Base-by-base conservation (phyloP, 306 rosid species). In the Prunus campanulata region DNA sequence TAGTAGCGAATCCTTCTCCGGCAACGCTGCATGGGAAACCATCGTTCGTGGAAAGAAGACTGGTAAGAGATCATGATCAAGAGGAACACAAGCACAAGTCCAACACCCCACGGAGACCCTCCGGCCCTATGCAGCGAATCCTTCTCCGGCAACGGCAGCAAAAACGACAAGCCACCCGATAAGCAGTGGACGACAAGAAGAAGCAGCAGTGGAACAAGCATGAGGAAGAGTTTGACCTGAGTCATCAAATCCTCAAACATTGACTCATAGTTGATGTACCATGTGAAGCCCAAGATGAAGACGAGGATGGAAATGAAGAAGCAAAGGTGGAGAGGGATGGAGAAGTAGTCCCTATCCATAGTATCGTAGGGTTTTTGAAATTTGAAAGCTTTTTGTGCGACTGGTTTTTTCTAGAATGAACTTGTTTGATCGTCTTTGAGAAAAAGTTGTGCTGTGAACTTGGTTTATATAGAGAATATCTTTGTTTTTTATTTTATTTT, bases 51-150 rank as follows among this genome's bases (percentile, higher is more conserved):
- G 32, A 89, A 83, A 76, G 93, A 88, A 76, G 97, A 87, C 24
- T 92, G 98, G 83, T 88, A 69, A 29, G 96, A 83, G 74, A 92
- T 75, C 89, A 92, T 64, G 75, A 82, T 82, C 57, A 94, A 47
- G 7, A 94, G 81, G 44, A 94, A 83, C 18, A 94, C 57, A 67
- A 94, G 97, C 86, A 94, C 63, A 9, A 88, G 60, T 0, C 79
- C 96, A 0, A 94, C 90, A 3, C 98, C 98, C 96, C 96, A 94
- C 0, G 98, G 98, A 2, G 98, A 91, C 1, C 90, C 96, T 16
- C 96, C 95, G 11, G 95, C 98, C 7, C 93, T 81, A 50, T 91
- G 97, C 35, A 94, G 84, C 18, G 91, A 85, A 0, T 94, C 90
- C 65, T 67, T 83, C 63, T 90, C 91, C 0, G 95, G 91, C 35